Percentiles rank a stretch among this genome's conserved stretches.
Evolutionary conservation across 129 eudicot species (phyloP).

Genomic region (Dittrichia graveolens): DNA sequence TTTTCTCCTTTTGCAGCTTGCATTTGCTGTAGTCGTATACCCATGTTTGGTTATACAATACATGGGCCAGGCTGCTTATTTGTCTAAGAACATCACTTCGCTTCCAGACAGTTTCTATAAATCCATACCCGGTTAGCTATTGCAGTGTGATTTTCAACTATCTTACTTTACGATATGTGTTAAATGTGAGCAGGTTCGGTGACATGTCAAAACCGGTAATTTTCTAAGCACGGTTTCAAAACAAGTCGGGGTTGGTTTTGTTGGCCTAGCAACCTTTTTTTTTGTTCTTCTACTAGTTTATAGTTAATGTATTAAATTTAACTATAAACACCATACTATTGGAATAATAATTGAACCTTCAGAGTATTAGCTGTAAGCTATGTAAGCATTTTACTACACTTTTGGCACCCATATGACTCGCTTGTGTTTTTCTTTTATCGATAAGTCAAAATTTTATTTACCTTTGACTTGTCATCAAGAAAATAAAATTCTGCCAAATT

Average conservation of each 20-base stretch:
- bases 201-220: not conserved
- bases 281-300: not conserved
- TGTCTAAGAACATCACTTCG: conserved; percentile 64
- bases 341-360: not conserved
- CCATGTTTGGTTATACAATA: conserved; percentile 91
- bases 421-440: not conserved
- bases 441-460: not conserved
- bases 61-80: conserved; percentile 98
- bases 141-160: not conserved
- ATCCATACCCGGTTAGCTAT: conserved; percentile 78
- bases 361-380: no score
- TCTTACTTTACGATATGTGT: no score
- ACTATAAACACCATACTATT: not conserved
- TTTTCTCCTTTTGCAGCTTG: conserved; percentile 61
- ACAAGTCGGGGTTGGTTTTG: not conserved
- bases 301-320: not conserved
- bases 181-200: not conserved
- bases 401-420: not conserved
- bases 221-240: not conserved
- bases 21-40: conserved; percentile 63
- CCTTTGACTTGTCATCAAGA: not conserved
- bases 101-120: conserved; percentile 79
- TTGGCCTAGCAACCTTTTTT: not conserved
- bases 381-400: not conserved
- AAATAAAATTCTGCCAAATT: not conserved